These are phyloP conservation scores for Capsicum chinense DNA, from an alignment of 257 asterid species.

Conservation along the genomic window DNA sequence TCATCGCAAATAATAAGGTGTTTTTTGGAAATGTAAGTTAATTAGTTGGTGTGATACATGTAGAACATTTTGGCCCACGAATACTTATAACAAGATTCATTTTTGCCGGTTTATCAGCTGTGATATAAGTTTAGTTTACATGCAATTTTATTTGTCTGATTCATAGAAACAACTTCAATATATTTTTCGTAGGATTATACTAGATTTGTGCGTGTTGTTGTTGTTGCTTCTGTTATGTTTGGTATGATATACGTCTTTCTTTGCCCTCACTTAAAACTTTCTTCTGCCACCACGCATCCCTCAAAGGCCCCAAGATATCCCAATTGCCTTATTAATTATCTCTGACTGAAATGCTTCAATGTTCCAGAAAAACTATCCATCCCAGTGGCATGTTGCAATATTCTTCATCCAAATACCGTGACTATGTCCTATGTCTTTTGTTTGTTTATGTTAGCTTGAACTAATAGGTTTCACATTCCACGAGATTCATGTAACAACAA, in stretches of 20 bases:
- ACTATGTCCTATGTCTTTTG: background rate
- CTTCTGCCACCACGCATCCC: constrained; percentile 79
- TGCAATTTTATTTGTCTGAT: too few species aligned
- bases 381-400: background rate
- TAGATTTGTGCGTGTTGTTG: too few species aligned
- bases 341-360: background rate
- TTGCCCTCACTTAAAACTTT: constrained; percentile 28
- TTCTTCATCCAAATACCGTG: background rate
- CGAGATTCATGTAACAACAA: background rate
- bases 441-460: background rate
- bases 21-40: background rate
- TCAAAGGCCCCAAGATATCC: constrained; percentile 74
- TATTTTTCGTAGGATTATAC: too few species aligned
- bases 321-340: background rate
- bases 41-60: background rate
- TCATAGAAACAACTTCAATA: too few species aligned
- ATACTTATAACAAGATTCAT: background rate
- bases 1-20: background rate
- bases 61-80: background rate
- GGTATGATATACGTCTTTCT: too few species aligned
- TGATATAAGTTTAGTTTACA: too few species aligned
- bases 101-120: background rate
- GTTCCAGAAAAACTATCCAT: background rate
- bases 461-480: background rate
- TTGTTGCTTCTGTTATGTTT: too few species aligned